Base-by-base conservation (phyloP, 441 rosid species). In the Monsonia emarginata region DNA sequence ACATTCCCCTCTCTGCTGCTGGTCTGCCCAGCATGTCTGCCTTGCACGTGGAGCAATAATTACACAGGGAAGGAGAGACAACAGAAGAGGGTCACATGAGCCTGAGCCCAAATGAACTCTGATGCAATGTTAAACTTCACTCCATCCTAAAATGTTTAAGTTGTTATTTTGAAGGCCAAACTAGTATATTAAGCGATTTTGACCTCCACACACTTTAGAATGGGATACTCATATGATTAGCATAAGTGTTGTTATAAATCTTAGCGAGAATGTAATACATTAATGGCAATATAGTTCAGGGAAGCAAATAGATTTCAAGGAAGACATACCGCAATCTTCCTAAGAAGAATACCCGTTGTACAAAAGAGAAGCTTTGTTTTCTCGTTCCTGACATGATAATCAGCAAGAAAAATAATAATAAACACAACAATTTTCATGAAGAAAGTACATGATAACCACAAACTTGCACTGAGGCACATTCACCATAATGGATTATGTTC, bases 341-440 rank as follows among this genome's bases (percentile, higher is more conserved):
- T 87, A 73, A 93, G 69, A 69, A 93, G 89, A 80, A 90, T 93
- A 66, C 98, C 98, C 2, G 97, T 93, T 48, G 98, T 93, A 74
- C 97, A 93, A 76, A 90, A 93, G 22, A 90, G 91, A 74, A 93
- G 94, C 77, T 86, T 90, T 69, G 98, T 93, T 78, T 78, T 86
- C 65, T 90, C 88, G 80, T 81, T 88, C 97, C 97, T 93, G 83
- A 66, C 72, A 75, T 62, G 76, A 67, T 52, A 75, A 2, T 54
- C 28, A 78, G 50, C 38, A 21, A 50, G 59, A 52, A 65, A 30
- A 27, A 10, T n/a, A 22, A 4, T 18, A 31, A 65, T 40, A 4
- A 22, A 65, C 31, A 13, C 18, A n/a, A 28, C 34, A 70, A 28
- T 46, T 54, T 24, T 54, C 60, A 54, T 54, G 60, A 54, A 54